phyloP scores from a whole-genome alignment of 2,329 filamentous ascomycete genomes.

The Pseudogymnoascus sp. region DNA sequence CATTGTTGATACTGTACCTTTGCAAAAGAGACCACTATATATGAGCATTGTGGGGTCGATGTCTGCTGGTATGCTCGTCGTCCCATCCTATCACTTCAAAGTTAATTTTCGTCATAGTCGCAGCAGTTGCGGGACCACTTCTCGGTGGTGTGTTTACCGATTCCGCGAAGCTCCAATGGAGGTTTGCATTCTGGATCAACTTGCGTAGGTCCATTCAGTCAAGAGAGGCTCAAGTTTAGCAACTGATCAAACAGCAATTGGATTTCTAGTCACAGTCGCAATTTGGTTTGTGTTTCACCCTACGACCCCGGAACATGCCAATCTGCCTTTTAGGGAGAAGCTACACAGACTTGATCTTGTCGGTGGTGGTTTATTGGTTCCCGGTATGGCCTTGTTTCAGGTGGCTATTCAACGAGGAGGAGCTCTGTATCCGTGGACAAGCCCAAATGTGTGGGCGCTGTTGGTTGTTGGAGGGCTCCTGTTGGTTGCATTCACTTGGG shows the following conservation, averaged over 20 bases:
- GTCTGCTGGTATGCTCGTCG: conserved; percentile 13
- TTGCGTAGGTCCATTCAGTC: neutral
- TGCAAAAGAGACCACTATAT: conserved; percentile 18
- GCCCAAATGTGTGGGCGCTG: conserved; percentile 34
- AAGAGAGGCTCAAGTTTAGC: neutral
- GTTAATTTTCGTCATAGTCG: conserved; percentile 12
- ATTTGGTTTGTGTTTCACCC: neutral
- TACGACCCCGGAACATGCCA: neutral
- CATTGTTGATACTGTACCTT: conserved; percentile 21
- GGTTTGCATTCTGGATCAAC: conserved; percentile 29
- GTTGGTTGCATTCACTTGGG: conserved; percentile 28
- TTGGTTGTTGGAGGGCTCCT: conserved; percentile 33
- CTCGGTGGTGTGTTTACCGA: conserved; percentile 36
- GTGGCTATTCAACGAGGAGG: conserved; percentile 31
- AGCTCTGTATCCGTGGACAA: conserved; percentile 36
- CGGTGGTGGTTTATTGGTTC: conserved; percentile 24
- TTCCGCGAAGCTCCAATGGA: conserved; percentile 21
- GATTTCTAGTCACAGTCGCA: neutral
- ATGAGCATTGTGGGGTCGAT: conserved; percentile 19
- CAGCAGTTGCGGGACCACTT: conserved; percentile 24
- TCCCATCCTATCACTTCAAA: neutral
- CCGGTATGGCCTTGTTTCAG: conserved; percentile 29
- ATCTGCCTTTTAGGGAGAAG: conserved; percentile 30
- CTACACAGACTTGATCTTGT: conserved; percentile 38
- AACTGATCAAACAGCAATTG: neutral